Conservation (phyloP, 768 basidiomycete species). For the Lactifluus pinguis region DNA sequence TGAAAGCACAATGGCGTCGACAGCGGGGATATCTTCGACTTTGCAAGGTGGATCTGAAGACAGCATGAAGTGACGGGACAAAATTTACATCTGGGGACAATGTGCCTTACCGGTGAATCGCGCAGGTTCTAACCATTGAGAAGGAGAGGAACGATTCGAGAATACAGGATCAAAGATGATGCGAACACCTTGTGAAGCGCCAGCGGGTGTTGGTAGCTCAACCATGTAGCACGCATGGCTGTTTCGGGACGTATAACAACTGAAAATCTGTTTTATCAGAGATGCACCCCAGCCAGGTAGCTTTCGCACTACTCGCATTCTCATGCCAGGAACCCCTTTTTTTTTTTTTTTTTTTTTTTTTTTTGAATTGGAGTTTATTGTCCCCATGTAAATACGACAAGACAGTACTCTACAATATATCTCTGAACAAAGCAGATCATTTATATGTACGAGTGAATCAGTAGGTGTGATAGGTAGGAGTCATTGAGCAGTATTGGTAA, state of each 20-base stretch:
- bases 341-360: no score
- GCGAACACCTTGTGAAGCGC: slow-evolving; percentile 30
- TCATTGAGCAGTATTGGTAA: no score
- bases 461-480: no score
- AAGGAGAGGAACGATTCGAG: slow-evolving; percentile 30
- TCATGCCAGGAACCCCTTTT: slow-evolving; percentile 1
- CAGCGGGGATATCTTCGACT: slow-evolving; percentile 37
- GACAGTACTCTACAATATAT: no score
- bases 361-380: no score
- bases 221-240: slow-evolving; percentile 34
- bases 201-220: slow-evolving; percentile 28
- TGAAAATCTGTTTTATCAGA: neutral
- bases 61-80: neutral
- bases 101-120: slow-evolving; percentile 27
- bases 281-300: slow-evolving; percentile 18
- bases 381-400: no score
- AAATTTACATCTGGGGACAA: neutral
- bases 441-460: no score
- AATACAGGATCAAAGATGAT: slow-evolving; percentile 33
- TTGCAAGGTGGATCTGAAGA: slow-evolving; percentile 29
- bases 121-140: slow-evolving; percentile 25
- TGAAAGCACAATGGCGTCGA: slow-evolving; percentile 43
- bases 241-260: neutral
- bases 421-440: no score
- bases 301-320: slow-evolving; percentile 13